Conservation (phyloP, 495 filamentous ascomycete species). For the Hapsidospora chrysogenum region DNA sequence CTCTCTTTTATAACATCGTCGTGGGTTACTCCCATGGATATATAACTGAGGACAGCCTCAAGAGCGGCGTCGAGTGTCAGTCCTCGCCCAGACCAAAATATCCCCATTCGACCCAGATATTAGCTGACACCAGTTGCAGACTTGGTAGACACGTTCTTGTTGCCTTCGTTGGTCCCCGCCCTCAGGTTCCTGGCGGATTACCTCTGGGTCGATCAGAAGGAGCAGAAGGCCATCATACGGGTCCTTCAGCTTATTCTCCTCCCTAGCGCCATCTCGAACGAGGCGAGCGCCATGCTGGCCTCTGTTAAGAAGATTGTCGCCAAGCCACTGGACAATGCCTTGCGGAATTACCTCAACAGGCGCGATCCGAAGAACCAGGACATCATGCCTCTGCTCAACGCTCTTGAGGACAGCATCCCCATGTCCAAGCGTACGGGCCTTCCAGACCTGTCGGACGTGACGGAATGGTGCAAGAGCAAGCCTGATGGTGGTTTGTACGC, state of each 20-base stretch:
- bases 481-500: slow-evolving; percentile 41
- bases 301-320: slow-evolving; percentile 74
- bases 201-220: slow-evolving; percentile 47
- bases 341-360: slow-evolving; percentile 49
- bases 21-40: slow-evolving; percentile 53
- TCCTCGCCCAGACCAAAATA: slow-evolving; percentile 1
- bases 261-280: slow-evolving; percentile 59
- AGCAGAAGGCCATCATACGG: slow-evolving; percentile 49
- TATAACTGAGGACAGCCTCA: slow-evolving; percentile 65
- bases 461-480: slow-evolving; percentile 47
- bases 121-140: slow-evolving; percentile 25
- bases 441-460: slow-evolving; percentile 54
- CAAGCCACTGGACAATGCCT: slow-evolving; percentile 54
- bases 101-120: background rate
- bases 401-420: slow-evolving; percentile 50
- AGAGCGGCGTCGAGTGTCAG: slow-evolving; percentile 77
- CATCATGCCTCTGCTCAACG: slow-evolving; percentile 52
- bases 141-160: slow-evolving; percentile 73
- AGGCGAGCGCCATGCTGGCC: slow-evolving; percentile 64
- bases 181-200: slow-evolving; percentile 66
- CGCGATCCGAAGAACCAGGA: slow-evolving; percentile 50
- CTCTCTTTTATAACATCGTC: slow-evolving; percentile 72
- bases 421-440: slow-evolving; percentile 46
- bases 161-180: slow-evolving; percentile 72
- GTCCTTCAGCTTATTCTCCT: slow-evolving; percentile 62